Evolutionary conservation across 805 yeast species (phyloP), one percentile per base, ranked within the genome.

Genomic region (Kregervanrija delftensis): DNA sequence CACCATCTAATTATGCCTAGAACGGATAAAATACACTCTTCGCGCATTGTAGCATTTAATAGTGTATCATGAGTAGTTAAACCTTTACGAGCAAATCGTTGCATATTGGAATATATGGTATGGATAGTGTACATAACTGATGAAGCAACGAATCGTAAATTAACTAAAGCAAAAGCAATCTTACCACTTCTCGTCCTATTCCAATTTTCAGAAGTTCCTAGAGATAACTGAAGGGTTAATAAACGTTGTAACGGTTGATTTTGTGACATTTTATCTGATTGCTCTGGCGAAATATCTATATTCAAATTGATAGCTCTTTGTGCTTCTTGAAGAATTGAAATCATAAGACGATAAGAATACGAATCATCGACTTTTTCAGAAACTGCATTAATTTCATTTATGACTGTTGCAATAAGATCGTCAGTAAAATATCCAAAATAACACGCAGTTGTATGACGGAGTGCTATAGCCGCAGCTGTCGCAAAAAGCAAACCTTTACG

Each of bases 1-100:
- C 86, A 75, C 96, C 97, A 91, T 54, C 87, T 77, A 8, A 85
- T 78, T 35, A 84, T 77, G 0, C 97, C 97, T n/a, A 86, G 63
- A 10, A 81, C 68, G 13, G 79, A 71, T 53, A 81, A 67, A 3
- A 84, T 71, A 49, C 79, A 71, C 53, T 83, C 89, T 33, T 81
- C 82, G 51, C 88, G 69, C 57, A 76, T 49, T 55, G 56, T 47
- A 42, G 70, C 60, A 39, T 64, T 63, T 5, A 57, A 54, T 9
- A 62, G 58, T 14, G 69, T 69, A 48, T 80, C 84, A 33, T 73
- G 71, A 2, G 68, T 58, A 5, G 73, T 72, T 11, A 63, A 69
- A 34, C 75, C 76, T 51, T 78, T 79, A 53, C 79, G 79, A 45
- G 75, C 74, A 41, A 83, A 67, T 39, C 77, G 60, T 42, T 77